These are phyloP conservation scores for Sphagnum magellanicum DNA, from an alignment of 228 moss, liverwort and hornwort species.

Conservation along the genomic window DNA sequence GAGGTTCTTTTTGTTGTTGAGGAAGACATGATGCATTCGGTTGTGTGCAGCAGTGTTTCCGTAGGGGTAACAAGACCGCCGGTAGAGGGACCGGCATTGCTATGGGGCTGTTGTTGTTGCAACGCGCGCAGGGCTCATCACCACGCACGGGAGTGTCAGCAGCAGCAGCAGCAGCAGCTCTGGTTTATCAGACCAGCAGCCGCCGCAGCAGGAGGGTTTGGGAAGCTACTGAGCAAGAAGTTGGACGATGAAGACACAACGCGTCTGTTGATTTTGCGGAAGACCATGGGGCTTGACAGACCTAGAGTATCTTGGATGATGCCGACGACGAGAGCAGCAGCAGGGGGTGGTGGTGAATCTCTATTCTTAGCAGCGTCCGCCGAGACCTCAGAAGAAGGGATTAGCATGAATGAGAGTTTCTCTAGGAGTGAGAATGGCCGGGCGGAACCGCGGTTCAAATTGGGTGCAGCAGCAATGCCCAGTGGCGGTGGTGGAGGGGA, in stretches of 20 bases:
- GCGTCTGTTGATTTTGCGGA: conserved; percentile 3
- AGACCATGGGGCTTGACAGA: conserved; percentile 3
- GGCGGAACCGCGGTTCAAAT: not conserved
- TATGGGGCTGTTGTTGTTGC: conserved; percentile 25
- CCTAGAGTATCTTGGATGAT: conserved; percentile 17
- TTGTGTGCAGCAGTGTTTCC: conserved; percentile 3
- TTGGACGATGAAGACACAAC: conserved; percentile 19
- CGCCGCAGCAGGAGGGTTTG: conserved; percentile 5
- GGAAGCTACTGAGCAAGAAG: conserved; percentile 13
- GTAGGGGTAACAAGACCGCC: not conserved
- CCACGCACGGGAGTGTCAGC: conserved; percentile 30
- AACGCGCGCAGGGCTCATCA: conserved; percentile 10
- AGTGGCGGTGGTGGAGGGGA: conserved; percentile 13
- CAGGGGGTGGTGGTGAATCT: conserved; percentile 8
- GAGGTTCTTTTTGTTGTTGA: not conserved
- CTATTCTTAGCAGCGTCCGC: conserved; percentile 15
- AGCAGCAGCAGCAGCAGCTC: conserved; percentile 17
- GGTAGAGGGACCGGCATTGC: conserved; percentile 10
- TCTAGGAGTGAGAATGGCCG: conserved; percentile 11
- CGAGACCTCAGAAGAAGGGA: conserved; percentile 27
- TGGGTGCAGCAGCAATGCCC: conserved; percentile 30
- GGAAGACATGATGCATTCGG: not conserved
- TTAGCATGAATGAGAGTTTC: conserved; percentile 22
- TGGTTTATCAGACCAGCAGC: conserved; percentile 8
- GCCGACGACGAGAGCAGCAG: not conserved